Evolutionary conservation across 2,329 filamentous ascomycete genomes (phyloP).

Genomic region (Paramyrothecium roridum): DNA sequence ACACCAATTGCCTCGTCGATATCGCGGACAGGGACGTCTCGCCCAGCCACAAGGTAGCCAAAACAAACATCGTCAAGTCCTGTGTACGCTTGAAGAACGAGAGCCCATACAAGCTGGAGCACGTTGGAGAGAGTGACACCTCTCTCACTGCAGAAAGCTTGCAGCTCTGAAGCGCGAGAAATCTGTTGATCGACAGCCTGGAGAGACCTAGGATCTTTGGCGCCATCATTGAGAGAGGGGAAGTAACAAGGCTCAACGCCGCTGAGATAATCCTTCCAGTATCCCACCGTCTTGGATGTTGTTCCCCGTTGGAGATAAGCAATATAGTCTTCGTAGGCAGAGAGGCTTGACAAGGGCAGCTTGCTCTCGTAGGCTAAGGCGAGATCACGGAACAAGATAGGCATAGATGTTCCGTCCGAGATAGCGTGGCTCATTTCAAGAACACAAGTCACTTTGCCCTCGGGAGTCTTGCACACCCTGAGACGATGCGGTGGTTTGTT

Average conservation of each 20-base stretch:
- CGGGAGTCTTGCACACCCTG: conserved; percentile 5
- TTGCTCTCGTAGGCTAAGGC: conserved; percentile 8
- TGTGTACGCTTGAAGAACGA: background rate
- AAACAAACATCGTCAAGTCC: conserved; percentile 1
- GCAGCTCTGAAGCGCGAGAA: background rate
- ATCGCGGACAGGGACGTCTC: background rate
- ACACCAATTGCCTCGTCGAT: conserved; percentile 7
- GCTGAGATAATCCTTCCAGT: conserved; percentile 8
- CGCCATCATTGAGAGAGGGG: background rate
- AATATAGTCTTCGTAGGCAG: conserved; percentile 12
- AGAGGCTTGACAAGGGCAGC: background rate
- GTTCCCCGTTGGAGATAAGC: conserved; percentile 2
- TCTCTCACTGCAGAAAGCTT: background rate
- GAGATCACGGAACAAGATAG: conserved; percentile 13
- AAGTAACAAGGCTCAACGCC: conserved; percentile 1
- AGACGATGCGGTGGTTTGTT: conserved; percentile 11
- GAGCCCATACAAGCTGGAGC: conserved; percentile 2
- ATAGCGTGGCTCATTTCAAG: conserved; percentile 18
- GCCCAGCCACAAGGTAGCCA: background rate
- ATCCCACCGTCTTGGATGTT: background rate
- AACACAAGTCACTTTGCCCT: conserved; percentile 1
- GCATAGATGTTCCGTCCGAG: conserved; percentile 13
- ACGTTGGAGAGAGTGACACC: conserved; percentile 6
- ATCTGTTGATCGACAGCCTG: conserved; percentile 6
- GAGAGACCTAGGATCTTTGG: background rate